These are phyloP conservation scores for Primulina tabacum DNA, from an alignment of 257 asterid genomes.

Conservation along the genomic window DNA sequence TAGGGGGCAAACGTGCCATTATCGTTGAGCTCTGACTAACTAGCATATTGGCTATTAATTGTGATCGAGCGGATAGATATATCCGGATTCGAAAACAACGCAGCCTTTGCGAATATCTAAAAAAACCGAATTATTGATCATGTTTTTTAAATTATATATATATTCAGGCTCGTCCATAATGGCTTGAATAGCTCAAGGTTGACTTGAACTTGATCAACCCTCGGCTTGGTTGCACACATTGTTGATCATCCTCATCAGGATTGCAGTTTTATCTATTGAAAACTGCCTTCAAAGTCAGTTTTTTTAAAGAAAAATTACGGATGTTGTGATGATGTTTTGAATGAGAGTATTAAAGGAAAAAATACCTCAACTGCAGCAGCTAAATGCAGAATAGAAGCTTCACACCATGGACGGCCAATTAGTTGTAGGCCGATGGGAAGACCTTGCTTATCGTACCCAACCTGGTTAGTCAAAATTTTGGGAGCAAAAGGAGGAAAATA, in stretches of 20 bases:
- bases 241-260: background rate
- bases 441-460: constrained; percentile 93
- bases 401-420: constrained; percentile 96
- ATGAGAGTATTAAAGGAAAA: background rate
- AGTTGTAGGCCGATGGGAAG: constrained; percentile 93
- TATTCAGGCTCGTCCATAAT: background rate
- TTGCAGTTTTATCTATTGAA: background rate
- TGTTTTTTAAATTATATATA: background rate
- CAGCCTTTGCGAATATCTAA: background rate
- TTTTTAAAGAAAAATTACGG: background rate
- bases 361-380: constrained; percentile 86
- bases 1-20: background rate
- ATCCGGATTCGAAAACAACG: background rate
- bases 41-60: background rate
- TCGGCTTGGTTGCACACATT: background rate
- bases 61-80: background rate
- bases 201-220: background rate
- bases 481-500: constrained; percentile 5
- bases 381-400: constrained; percentile 80
- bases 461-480: constrained; percentile 34
- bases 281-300: background rate
- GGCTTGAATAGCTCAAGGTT: background rate
- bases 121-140: background rate
- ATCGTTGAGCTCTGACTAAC: too few species aligned
- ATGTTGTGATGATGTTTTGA: background rate